Base-by-base conservation (phyloP, 83 land plant species). In the Diphasiastrum complanatum region DNA sequence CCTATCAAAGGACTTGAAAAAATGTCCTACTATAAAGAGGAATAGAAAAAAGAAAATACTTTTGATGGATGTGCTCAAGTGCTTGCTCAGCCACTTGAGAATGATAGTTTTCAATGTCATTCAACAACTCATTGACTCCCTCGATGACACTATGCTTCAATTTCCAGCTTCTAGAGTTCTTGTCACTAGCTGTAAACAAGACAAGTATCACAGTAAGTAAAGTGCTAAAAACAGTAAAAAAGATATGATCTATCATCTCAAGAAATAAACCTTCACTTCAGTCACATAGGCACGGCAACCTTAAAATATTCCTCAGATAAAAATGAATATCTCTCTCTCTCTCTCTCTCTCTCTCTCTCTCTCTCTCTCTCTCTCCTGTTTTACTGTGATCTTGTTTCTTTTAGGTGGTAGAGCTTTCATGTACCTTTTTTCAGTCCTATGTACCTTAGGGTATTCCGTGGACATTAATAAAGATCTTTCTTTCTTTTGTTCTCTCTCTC, bases 41-140 rank as follows among this genome's bases (percentile, higher is more conserved):
- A n/a, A n/a, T n/a, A n/a, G n/a, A n/a, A n/a, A n/a, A n/a, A 1
- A 31, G 46, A 6, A 11, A 40, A 43, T 85, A 88, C 99, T 95
- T 89, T 51, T 95, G 99, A 63, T 95, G 99, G 29, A 95, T 95
- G 50, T 86, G 99, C 81, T 89, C 99, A 48, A 95, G 82, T 51
- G 99, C 99, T 70, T 95, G 99, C 68, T 95, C 99, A 58, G 99
- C 87, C 61, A 95, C 84, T 66, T 78, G 86, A 45, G 86, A 90
- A 72, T 95, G 92, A 63, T 90, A 83, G 68, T 86, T 83, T n/a
- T 80, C 78, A 51, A 95, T 83, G 43, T 95, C 99, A 45, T 82
- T 78, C 28, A 95, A 71, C 31, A 95, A 78, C 53, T 85, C 92
- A 77, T 82, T 86, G 2, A 95, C 85, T 11, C 84, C 86, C 66